Percentiles rank a stretch among this genome's conserved stretches.
Evolutionary conservation across 2,329 filamentous ascomycete species (phyloP).

Genomic region (Geoglossum cookeanum): DNA sequence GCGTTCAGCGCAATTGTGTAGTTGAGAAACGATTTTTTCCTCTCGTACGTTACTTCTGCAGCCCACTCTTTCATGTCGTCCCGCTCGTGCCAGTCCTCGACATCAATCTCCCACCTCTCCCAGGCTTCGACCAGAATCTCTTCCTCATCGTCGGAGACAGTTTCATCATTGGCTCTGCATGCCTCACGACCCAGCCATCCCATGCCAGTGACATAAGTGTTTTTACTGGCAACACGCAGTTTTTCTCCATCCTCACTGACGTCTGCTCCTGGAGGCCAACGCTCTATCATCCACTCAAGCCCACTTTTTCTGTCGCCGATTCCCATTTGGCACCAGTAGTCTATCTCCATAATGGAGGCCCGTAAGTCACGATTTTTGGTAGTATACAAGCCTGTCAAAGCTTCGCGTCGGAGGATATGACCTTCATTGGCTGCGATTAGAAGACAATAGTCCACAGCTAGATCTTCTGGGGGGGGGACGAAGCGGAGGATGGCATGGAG

Average conservation of each 20-base stretch:
- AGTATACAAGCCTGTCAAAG: slow-evolving; percentile 51
- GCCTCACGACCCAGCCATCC: slow-evolving; percentile 51
- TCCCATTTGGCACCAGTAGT: slow-evolving; percentile 95
- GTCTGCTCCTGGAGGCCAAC: slow-evolving; percentile 55
- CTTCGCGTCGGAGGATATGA: slow-evolving; percentile 50
- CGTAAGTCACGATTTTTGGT: slow-evolving; percentile 55
- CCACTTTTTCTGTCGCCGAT: slow-evolving; percentile 73
- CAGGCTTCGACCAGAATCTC: slow-evolving; percentile 46
- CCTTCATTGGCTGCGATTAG: slow-evolving; percentile 77
- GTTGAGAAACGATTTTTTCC: slow-evolving; percentile 1
- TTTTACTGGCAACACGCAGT: slow-evolving; percentile 61
- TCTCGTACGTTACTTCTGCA: neutral
- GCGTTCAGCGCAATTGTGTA: slow-evolving; percentile 24
- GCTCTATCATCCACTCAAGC: slow-evolving; percentile 71
- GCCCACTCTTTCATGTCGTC: slow-evolving; percentile 12
- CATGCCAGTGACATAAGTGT: slow-evolving; percentile 62
- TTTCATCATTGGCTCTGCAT: slow-evolving; percentile 20
- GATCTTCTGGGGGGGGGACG: slow-evolving; percentile 39
- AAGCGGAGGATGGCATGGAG: slow-evolving; percentile 75
- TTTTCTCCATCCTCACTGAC: slow-evolving; percentile 45
- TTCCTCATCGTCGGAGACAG: slow-evolving; percentile 31
- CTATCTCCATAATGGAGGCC: slow-evolving; percentile 62
- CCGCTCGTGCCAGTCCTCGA: slow-evolving; percentile 35
- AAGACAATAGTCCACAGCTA: slow-evolving; percentile 63
- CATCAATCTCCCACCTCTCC: slow-evolving; percentile 47